Evolutionary conservation across 2,329 filamentous ascomycete species (phyloP).

Genomic region (Neurospora crassa): DNA sequence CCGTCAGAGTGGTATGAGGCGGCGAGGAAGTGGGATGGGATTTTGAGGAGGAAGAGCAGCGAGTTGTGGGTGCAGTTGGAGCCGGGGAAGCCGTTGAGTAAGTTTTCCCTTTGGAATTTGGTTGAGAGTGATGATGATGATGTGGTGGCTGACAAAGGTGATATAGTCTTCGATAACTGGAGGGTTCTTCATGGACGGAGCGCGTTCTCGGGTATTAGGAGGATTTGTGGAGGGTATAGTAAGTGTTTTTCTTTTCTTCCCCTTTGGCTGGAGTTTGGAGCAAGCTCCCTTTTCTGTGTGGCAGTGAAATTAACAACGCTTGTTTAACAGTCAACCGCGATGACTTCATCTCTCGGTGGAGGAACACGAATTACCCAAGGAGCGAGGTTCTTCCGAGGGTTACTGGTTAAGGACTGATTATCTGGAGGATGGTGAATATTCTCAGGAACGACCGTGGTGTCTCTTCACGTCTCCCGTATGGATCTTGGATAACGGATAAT

Average conservation of each 20-base stretch:
- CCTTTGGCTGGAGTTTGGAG: not conserved
- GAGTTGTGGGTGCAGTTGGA: constrained; percentile 74
- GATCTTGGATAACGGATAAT: too few relatives aligned
- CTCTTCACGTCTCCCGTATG: too few relatives aligned
- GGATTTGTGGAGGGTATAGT: constrained; percentile 90
- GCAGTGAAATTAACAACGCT: constrained; percentile 8
- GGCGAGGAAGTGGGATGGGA: constrained; percentile 61
- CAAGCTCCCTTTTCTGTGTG: not conserved
- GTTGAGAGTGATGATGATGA: not conserved
- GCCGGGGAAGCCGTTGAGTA: constrained; percentile 70
- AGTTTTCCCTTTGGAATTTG: constrained; percentile 20
- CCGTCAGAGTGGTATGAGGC: constrained; percentile 67
- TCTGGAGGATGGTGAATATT: too few relatives aligned
- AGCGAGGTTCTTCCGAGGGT: constrained; percentile 31
- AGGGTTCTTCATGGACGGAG: constrained; percentile 80
- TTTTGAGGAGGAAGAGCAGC: constrained; percentile 54
- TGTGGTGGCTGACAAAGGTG: constrained; percentile 4
- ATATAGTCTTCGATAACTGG: constrained; percentile 88
- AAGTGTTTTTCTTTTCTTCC: constrained; percentile 29
- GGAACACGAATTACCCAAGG: constrained; percentile 56
- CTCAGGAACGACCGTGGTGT: too few relatives aligned
- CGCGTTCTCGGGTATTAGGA: constrained; percentile 71
- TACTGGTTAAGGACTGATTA: constrained; percentile 12
- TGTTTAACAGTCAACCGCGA: constrained; percentile 57
- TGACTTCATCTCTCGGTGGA: constrained; percentile 69